These are phyloP conservation scores for Spergularia bocconei DNA, from an alignment of 148 eudicot genomes.

Conservation along the genomic window DNA sequence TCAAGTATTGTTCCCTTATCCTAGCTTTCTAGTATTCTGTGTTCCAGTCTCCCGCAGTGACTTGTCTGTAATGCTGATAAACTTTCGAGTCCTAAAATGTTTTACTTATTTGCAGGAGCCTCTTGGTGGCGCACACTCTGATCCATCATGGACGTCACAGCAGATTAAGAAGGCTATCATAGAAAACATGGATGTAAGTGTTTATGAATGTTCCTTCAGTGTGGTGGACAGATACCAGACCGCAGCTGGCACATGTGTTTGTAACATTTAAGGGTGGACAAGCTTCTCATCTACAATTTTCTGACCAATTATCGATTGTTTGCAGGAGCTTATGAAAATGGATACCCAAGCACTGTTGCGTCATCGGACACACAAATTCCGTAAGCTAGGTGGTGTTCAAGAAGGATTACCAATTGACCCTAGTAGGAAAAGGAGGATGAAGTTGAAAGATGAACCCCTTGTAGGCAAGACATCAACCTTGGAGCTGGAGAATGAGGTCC, in stretches of 20 bases:
- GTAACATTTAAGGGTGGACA: neutral
- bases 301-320: conserved; percentile 10
- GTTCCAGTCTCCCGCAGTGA: neutral
- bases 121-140: conserved; percentile 88
- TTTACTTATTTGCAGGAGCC: conserved; percentile 57
- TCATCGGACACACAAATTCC: conserved; percentile 66
- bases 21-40: neutral
- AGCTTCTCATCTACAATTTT: conserved; percentile 7
- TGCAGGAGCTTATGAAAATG: conserved; percentile 77
- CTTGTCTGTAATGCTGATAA: neutral
- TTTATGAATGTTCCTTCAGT: neutral
- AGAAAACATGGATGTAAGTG: conserved; percentile 82
- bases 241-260: neutral
- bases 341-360: conserved; percentile 55
- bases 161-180: conserved; percentile 67
- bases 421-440: conserved; percentile 56
- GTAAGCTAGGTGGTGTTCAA: conserved; percentile 67
- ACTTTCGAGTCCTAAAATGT: neutral
- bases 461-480: conserved; percentile 38
- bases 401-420: conserved; percentile 71
- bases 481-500: conserved; percentile 69
- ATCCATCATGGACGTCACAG: conserved; percentile 82
- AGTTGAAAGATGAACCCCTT: conserved; percentile 55
- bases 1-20: neutral
- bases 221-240: neutral